Percentiles rank a stretch among this genome's conserved stretches.
phyloP scores from a whole-genome alignment of 768 basidiomycete genomes.

The Suillus americanus region DNA sequence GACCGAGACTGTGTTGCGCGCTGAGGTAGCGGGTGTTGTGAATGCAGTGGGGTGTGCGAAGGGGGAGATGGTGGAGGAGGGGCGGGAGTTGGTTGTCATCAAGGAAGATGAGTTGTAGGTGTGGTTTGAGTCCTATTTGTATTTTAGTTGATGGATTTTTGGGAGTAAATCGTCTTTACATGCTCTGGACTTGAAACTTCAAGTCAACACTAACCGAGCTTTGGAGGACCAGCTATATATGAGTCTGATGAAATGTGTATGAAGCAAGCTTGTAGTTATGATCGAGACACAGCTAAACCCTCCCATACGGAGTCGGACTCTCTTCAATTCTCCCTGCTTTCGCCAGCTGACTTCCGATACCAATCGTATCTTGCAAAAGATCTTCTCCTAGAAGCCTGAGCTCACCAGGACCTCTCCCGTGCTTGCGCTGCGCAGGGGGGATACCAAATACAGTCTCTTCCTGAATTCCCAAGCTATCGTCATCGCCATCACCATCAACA shows the following conservation, averaged over 20 bases:
- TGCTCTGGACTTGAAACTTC: neutral
- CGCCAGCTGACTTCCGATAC: constrained; percentile 53
- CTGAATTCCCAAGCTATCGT: constrained; percentile 29
- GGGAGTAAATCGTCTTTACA: neutral
- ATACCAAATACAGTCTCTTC: constrained; percentile 78
- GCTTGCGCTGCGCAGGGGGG: constrained; percentile 49
- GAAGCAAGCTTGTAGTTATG: neutral
- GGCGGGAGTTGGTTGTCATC: constrained; percentile 72
- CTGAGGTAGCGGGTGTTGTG: constrained; percentile 67
- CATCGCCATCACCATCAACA: constrained; percentile 42
- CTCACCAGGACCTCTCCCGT: constrained; percentile 26
- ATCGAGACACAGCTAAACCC: neutral
- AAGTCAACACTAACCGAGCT: neutral
- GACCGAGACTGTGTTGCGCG: constrained; percentile 87
- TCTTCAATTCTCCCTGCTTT: constrained; percentile 53
- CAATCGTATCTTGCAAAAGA: constrained; percentile 62
- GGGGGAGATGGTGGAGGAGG: constrained; percentile 93
- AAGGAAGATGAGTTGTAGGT: constrained; percentile 37
- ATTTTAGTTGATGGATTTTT: neutral
- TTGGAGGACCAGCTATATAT: neutral
- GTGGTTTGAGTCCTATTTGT: neutral
- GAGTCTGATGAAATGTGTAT: neutral
- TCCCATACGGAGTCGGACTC: constrained; percentile 58
- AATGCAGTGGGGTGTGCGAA: constrained; percentile 72
- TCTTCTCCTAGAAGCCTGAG: constrained; percentile 64